Evolutionary conservation across 73 alveolate species (phyloP), one percentile per base, ranked within the genome.

Genomic region (Durusdinium trenchii): DNA sequence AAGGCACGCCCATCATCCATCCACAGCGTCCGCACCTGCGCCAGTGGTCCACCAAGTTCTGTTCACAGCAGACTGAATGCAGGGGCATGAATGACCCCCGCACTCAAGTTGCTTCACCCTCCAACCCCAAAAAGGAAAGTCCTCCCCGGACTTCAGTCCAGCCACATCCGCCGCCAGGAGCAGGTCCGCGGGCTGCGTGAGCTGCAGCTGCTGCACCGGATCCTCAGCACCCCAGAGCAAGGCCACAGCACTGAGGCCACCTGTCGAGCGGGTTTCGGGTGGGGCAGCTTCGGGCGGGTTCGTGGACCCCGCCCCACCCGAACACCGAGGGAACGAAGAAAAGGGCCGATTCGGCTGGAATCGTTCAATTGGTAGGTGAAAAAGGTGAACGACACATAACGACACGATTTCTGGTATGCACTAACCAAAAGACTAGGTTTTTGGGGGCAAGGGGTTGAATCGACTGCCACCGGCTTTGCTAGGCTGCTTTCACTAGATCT

Each of bases 201-300:
- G 52, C 62, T 93, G 94, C 81, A 94, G 50, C 86, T 94, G 73
- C 45, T 26, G 50, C 69, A 94, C 40, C 4, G 93, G 94, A 36
- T 94, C 99, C 46, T 91, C 71, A 16, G 71, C 78, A 36, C 94
- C 99, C 99, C 99, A 94, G 42, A 94, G 93, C 62, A 94, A 51
- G 14, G 99, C 79, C 76, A 51, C 93, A 3, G 93, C 99, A 64
- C 82, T 47, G 45, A 94, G 67, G 35, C 64, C 85, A 61, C 98
- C 96, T 89, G 50, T 12, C 36, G 46, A n/a, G 42, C 61, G 30
- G 61, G 9, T 20, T 9, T 54, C 64, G n/a, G n/a, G n/a, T n/a
- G n/a, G n/a, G n/a, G n/a, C n/a, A n/a, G n/a, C n/a, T n/a, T n/a
- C n/a, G n/a, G n/a, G n/a, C n/a, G n/a, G n/a, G n/a, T n/a, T n/a